Evolutionary conservation across 179 eudicot genomes (phyloP), one percentile per base, ranked within the genome.

Genomic region (Heliamphora pulchella): DNA sequence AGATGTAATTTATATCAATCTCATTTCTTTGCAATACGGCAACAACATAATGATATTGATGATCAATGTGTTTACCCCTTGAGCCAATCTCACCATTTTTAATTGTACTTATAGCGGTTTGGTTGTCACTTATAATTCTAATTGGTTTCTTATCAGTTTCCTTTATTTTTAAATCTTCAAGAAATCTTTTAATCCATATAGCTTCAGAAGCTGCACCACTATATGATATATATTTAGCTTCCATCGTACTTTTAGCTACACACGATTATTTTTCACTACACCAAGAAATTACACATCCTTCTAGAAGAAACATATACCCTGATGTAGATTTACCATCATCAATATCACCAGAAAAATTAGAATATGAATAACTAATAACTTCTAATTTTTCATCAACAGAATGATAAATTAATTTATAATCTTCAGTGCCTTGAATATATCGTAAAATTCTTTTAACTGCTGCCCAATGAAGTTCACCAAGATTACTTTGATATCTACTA

Each of bases 41-140:
- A 53, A 5, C 8, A 5, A 53, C 8, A 53, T 3, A 53, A 8
- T 53, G 57, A 1, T 4, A 8, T 53, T 53, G 57, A 15, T 2
- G 17, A 4, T 62, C 63, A 9, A 59, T 59, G n/a, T 68, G 50
- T 44, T 68, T 68, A 0, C 72, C 18, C 9, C 20, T 68, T 31
- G 48, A n/a, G 8, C 72, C 72, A 68, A 68, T 68, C 9, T 68
- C 72, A 22, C 69, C 69, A 65, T 65, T 65, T 65, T 65, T 65
- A 65, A 65, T 65, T 14, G 53, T 44, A 5, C 44, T 46, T 14
- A 70, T 70, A 13, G 74, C 53, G 4, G 20, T 51, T 22, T 15
- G 39, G 14, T 67, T 10, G 18, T 41, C 71, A 67, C 48, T 4
- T 4, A 8, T 6, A 20, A 62, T 62, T 2, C 17, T 20, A 7